These are phyloP conservation scores for Prunus persica DNA, from an alignment of 306 rosid species.

Conservation along the genomic window Prunus_persica_NCBIv2 NC_034013.1:6487501-6488000, in stretches of 20 bases:
- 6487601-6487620: conserved; percentile 67
- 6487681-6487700: conserved; percentile 55
- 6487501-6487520: background rate
- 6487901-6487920: conserved; percentile 41
- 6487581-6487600: conserved; percentile 46
- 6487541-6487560: background rate
- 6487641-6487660: conserved; percentile 56
- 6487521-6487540: background rate
- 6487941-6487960: background rate
- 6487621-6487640: conserved; percentile 45
- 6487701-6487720: conserved; percentile 53
- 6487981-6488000: background rate
- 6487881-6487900: conserved; percentile 42
- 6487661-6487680: conserved; percentile 46
- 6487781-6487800: conserved; percentile 40
- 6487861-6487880: conserved; percentile 44
- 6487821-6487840: conserved; percentile 46
- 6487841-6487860: conserved; percentile 46
- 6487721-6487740: conserved; percentile 48
- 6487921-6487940: background rate
- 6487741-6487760: conserved; percentile 44
- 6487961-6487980: background rate
- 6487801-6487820: conserved; percentile 38
- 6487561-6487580: background rate
- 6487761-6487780: conserved; percentile 42